These are phyloP conservation scores for Podaxis sp. DNA, from an alignment of 768 basidiomycete genomes.

Conservation along the genomic window DNA sequence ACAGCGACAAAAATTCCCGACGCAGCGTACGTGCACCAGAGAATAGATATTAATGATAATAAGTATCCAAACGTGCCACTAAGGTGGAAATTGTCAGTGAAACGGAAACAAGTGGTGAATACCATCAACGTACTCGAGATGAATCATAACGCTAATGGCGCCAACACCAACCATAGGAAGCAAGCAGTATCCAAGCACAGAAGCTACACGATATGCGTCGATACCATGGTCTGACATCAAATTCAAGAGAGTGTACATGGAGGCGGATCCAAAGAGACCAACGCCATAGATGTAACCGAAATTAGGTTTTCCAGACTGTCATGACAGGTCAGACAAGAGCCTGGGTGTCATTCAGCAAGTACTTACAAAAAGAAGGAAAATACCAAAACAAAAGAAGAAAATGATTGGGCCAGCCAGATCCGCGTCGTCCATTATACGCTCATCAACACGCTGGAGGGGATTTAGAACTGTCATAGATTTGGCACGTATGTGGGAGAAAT, in stretches of 20 bases:
- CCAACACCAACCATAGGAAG: conserved; percentile 96
- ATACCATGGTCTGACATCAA: conserved; percentile 96
- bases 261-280: conserved; percentile 88
- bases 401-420: conserved; percentile 96
- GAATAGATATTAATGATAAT: conserved; percentile 75
- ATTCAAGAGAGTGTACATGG: conserved; percentile 93
- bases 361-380: conserved; percentile 88
- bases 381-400: conserved; percentile 93
- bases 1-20: conserved; percentile 96
- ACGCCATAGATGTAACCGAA: conserved; percentile 99
- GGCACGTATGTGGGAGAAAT: conserved; percentile 91
- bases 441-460: conserved; percentile 80
- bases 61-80: conserved; percentile 87
- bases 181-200: conserved; percentile 95
- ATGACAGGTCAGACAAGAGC: conserved; percentile 15
- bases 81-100: conserved; percentile 16
- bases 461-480: conserved; percentile 97
- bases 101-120: conserved; percentile 4
- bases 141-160: conserved; percentile 81
- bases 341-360: background rate
- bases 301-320: conserved; percentile 94
- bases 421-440: conserved; percentile 98
- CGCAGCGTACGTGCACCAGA: conserved; percentile 97
- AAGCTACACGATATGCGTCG: conserved; percentile 92
- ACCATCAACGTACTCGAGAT: conserved; percentile 72